These are phyloP conservation scores for Magnusiomyces fungicola DNA, from an alignment of 1,139 yeast species.

Conservation along the genomic window DNA sequence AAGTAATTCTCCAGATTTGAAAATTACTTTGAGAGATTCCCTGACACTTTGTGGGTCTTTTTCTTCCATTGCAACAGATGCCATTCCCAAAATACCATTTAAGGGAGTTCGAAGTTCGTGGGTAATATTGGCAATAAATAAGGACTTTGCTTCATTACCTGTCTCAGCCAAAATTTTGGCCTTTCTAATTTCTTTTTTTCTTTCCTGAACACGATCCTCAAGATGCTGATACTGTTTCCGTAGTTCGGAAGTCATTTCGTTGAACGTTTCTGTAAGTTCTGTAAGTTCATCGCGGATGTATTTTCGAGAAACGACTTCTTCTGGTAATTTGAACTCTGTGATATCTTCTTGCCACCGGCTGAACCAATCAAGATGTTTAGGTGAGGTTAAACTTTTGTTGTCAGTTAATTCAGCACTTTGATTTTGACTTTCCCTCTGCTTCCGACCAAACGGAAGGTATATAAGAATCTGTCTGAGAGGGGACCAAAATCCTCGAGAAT, in stretches of 20 bases:
- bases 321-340: conserved; percentile 28
- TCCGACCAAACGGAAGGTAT: neutral
- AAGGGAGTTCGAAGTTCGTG: conserved; percentile 89
- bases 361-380: neutral
- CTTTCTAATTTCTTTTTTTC: conserved; percentile 77
- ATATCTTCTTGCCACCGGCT: conserved; percentile 1
- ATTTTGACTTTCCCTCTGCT: neutral
- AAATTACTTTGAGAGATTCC: conserved; percentile 64
- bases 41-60: conserved; percentile 61
- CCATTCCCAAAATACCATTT: conserved; percentile 91
- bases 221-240: conserved; percentile 75
- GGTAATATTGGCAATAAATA: conserved; percentile 87
- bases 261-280: conserved; percentile 84
- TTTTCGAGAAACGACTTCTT: conserved; percentile 25
- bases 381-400: neutral
- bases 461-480: neutral
- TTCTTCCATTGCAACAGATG: conserved; percentile 87
- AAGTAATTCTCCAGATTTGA: conserved; percentile 78
- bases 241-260: conserved; percentile 85
- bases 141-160: conserved; percentile 90
- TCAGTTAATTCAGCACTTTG: neutral
- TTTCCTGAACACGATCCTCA: conserved; percentile 77
- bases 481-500: neutral
- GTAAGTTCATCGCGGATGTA: conserved; percentile 73
- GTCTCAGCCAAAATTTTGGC: conserved; percentile 39